Evolutionary conservation across 108 stramenopile species (phyloP).

Genomic region (Chaetoceros muelleri): DNA sequence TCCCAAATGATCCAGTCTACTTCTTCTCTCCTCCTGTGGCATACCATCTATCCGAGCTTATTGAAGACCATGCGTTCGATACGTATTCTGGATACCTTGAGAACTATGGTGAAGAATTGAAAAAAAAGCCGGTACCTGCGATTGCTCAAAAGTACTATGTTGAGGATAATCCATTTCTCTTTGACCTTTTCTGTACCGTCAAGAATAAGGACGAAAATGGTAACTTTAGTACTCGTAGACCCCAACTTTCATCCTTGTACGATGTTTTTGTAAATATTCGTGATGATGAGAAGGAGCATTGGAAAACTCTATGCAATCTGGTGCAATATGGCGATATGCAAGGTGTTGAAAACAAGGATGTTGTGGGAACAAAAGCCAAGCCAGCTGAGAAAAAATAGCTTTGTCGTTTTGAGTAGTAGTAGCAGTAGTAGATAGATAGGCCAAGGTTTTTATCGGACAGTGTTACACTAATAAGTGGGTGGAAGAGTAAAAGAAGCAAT

Average conservation of each 20-base stretch:
- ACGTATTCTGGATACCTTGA: slow-evolving; percentile 72
- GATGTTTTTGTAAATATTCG: slow-evolving; percentile 37
- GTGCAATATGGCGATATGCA: slow-evolving; percentile 55
- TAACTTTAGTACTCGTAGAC: slow-evolving; percentile 7
- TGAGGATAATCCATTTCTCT: slow-evolving; percentile 21
- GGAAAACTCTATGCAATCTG: slow-evolving; percentile 48
- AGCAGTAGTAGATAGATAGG: background rate
- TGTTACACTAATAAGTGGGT: too few species aligned
- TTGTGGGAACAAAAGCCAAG: slow-evolving; percentile 19
- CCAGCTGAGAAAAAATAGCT: slow-evolving; percentile 2
- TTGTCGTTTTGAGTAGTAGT: background rate
- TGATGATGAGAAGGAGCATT: slow-evolving; percentile 48
- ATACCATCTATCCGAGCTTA: slow-evolving; percentile 67
- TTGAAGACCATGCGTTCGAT: slow-evolving; percentile 81
- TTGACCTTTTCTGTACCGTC: slow-evolving; percentile 26
- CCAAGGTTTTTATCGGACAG: too few species aligned
- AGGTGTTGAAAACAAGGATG: slow-evolving; percentile 20
- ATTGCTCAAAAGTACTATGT: slow-evolving; percentile 26
- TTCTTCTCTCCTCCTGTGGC: slow-evolving; percentile 54
- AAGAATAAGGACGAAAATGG: slow-evolving; percentile 9
- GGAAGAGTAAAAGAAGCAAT: too few species aligned
- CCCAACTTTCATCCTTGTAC: slow-evolving; percentile 22
- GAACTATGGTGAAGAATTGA: slow-evolving; percentile 42
- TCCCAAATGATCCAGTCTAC: too few species aligned
- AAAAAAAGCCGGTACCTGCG: slow-evolving; percentile 17